Evolutionary conservation across 2,329 filamentous ascomycete genomes (phyloP), one percentile per base, ranked within the genome.

Genomic region (Aspergillus arachidicola): DNA sequence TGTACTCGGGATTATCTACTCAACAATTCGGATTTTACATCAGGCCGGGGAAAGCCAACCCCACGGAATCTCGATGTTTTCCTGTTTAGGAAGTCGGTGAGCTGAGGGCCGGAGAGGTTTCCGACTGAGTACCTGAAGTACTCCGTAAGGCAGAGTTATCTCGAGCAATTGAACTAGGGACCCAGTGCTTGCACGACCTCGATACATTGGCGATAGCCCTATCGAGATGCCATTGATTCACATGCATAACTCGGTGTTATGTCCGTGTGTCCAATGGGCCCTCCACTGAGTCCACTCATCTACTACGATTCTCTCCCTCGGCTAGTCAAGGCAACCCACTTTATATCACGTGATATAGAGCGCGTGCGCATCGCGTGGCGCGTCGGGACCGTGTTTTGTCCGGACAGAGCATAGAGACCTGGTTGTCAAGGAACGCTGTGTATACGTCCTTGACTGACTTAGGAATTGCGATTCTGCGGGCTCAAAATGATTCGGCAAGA

Each of bases 401-500:
- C 3, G 26, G 50, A 14, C 45, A 9, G 11, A 48, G 10, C 48
- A 51, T 51, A 32, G 48, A 51, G n/a, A 32, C 19, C 30, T 55
- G n/a, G n/a, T 23, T 26, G 32, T 55, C 32, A 23, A 55, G 30
- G n/a, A 26, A 38, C 34, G 34, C 34, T 12, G 56, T 50, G 16
- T 12, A 55, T 16, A 32, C 30, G 32, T 51, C 38, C 43, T 51
- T 14, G n/a, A 50, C 41, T 23, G 32, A n/a, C 23, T 30, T 30
- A 50, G 36, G 30, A 14, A 16, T 50, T 43, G 41, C 32, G 19
- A 26, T n/a, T 38, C 6, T 23, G 30, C 16, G 16, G 21, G 12
- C 12, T 23, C 69, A 75, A 66, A 26, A 83, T 82, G 81, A 78
- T 81, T 67, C 77, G 79, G 63, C 76, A 81, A 69, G 80, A 81